Conservation (phyloP, 257 asterid genomes). For the Forsythia suspensa region DNA sequence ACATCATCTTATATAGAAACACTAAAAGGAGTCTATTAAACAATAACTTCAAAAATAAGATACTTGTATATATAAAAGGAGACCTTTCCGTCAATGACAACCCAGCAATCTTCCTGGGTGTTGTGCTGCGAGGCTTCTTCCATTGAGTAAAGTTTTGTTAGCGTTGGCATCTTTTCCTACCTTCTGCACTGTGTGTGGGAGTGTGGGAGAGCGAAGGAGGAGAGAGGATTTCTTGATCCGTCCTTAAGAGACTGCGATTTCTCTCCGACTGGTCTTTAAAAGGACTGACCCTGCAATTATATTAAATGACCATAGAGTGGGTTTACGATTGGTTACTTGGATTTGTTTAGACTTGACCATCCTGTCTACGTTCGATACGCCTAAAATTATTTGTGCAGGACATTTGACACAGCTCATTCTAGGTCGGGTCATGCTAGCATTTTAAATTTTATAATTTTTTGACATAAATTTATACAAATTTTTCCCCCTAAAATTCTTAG, state of each 20-base stretch:
- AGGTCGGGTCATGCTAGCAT: too few relatives aligned
- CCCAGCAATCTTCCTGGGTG: conserved; percentile 87
- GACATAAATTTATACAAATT: too few relatives aligned
- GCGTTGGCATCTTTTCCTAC: conserved; percentile 61
- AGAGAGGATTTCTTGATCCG: neutral
- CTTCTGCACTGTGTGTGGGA: conserved; percentile 11
- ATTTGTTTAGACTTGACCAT: neutral
- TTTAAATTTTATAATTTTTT: too few relatives aligned
- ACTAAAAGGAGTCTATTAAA: neutral
- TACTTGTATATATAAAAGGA: neutral
- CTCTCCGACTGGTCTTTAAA: conserved; percentile 9
- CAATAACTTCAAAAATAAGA: neutral
- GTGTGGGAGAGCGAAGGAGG: conserved; percentile 2
- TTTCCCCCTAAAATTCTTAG: neutral
- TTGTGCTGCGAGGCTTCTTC: conserved; percentile 81
- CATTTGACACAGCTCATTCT: too few relatives aligned
- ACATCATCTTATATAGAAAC: neutral
- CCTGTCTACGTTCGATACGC: neutral
- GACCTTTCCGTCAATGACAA: conserved; percentile 84
- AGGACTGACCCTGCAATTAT: neutral
- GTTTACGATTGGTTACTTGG: conserved; percentile 15
- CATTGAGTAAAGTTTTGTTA: conserved; percentile 70
- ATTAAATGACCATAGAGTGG: too few relatives aligned
- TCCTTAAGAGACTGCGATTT: neutral
- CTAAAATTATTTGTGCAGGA: neutral